These are phyloP conservation scores for Pythium dissotocum DNA, from an alignment of 352 stramenopile species.

Conservation along the genomic window DNA sequence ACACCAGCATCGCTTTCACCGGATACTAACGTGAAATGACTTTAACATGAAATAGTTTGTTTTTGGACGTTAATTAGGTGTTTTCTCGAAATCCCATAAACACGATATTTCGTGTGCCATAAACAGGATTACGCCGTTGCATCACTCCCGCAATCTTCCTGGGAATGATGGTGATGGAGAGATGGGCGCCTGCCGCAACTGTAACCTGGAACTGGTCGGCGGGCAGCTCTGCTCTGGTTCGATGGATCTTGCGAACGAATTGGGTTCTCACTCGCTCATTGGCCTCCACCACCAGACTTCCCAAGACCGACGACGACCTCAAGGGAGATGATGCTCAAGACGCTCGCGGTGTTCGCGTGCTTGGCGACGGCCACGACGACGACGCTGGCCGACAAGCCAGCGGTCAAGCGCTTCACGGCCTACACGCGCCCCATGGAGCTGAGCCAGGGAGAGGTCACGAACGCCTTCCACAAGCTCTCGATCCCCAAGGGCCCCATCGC, in stretches of 20 bases:
- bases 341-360: slow-evolving; percentile 18
- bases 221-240: too few species aligned
- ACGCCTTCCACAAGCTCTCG: slow-evolving; percentile 67
- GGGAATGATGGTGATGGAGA: not conserved
- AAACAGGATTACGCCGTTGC: not conserved
- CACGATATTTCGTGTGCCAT: not conserved
- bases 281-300: not conserved
- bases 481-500: slow-evolving; percentile 81
- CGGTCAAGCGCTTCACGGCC: slow-evolving; percentile 61
- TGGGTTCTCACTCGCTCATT: not conserved
- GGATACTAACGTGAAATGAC: too few species aligned
- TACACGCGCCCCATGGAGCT: slow-evolving; percentile 63
- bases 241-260: not conserved
- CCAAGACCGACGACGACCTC: not conserved
- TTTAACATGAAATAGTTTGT: too few species aligned
- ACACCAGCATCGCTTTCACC: too few species aligned
- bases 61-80: too few species aligned
- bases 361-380: not conserved
- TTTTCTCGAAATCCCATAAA: not conserved
- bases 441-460: slow-evolving; percentile 72
- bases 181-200: not conserved
- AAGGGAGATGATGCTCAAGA: slow-evolving; percentile 13
- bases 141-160: not conserved
- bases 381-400: slow-evolving; percentile 20
- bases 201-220: too few species aligned